phyloP scores from a whole-genome alignment of 75 land plant species.

The Pinus tabuliformis region DNA sequence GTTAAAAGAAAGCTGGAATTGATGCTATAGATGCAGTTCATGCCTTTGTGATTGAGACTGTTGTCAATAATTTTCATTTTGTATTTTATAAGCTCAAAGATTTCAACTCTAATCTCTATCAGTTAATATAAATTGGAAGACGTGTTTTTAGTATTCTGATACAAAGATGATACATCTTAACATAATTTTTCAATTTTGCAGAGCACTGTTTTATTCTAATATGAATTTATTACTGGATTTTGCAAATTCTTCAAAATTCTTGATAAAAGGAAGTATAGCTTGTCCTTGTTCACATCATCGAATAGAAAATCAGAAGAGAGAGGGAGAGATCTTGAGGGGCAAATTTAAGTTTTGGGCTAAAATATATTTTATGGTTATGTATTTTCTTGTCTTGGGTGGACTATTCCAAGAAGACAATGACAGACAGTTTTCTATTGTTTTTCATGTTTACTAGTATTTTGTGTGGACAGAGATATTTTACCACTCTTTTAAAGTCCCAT shows the following conservation, averaged over 20 bases:
- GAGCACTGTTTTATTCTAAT: too few relatives aligned
- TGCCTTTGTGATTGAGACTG: neutral
- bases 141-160: too few relatives aligned
- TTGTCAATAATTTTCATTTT: neutral
- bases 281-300: too few relatives aligned
- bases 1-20: neutral
- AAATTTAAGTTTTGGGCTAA: neutral
- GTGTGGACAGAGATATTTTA: neutral
- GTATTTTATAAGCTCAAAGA: neutral
- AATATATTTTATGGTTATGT: neutral
- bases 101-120: neutral
- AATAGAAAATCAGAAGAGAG: neutral
- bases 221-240: too few relatives aligned
- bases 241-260: too few relatives aligned
- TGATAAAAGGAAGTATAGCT: too few relatives aligned
- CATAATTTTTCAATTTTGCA: too few relatives aligned
- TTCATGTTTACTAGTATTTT: neutral
- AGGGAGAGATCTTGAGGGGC: too few relatives aligned
- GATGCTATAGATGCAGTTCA: neutral
- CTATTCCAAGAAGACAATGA: neutral
- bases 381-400: neutral
- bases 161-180: too few relatives aligned
- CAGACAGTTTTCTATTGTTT: neutral
- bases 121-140: too few relatives aligned
- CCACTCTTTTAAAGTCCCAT: neutral